Percentiles rank a stretch among this genome's conserved stretches.
These are phyloP conservation scores for Phytophthora parvispora DNA, from an alignment of 352 stramenopile species.

Conservation along the genomic window DNA sequence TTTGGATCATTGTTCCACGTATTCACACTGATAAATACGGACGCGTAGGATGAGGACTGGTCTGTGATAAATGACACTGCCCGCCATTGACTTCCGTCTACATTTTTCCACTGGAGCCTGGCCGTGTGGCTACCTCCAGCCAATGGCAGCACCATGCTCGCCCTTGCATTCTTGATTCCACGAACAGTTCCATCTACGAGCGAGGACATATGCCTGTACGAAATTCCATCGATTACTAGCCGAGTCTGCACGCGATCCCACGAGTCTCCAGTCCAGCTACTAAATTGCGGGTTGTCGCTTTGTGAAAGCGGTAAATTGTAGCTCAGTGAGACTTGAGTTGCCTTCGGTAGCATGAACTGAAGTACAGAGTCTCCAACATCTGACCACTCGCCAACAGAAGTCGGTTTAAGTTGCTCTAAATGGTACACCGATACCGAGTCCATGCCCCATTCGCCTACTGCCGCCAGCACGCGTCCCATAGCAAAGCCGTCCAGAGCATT, in stretches of 20 bases:
- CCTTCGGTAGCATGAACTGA: constrained; percentile 70
- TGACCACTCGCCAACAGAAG: constrained; percentile 61
- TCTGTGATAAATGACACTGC: constrained; percentile 82
- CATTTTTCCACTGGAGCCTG: constrained; percentile 82
- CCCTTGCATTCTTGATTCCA: constrained; percentile 77
- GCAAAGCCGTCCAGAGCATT: constrained; percentile 75
- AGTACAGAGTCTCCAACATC: constrained; percentile 83
- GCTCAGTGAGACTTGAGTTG: constrained; percentile 67
- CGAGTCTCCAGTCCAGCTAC: constrained; percentile 45
- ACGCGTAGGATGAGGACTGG: constrained; percentile 68
- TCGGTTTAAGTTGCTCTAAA: constrained; percentile 47
- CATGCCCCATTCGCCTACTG: constrained; percentile 55
- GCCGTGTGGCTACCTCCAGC: constrained; percentile 67
- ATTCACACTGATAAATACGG: constrained; percentile 76
- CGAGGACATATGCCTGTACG: constrained; percentile 76
- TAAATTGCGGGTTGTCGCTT: constrained; percentile 78
- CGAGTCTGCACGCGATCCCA: constrained; percentile 73
- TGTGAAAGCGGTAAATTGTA: constrained; percentile 83
- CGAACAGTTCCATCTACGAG: constrained; percentile 74
- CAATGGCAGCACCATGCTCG: constrained; percentile 72
- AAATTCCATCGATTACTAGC: constrained; percentile 73
- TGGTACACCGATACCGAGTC: constrained; percentile 69
- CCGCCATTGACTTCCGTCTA: constrained; percentile 72
- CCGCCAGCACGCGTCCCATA: constrained; percentile 70
- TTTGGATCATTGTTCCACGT: constrained; percentile 79